Percentiles rank a stretch among this genome's conserved stretches.
These are phyloP conservation scores for Dalbergia oliveri DNA, from an alignment of 306 rosid species.

Conservation along the genomic window DNA sequence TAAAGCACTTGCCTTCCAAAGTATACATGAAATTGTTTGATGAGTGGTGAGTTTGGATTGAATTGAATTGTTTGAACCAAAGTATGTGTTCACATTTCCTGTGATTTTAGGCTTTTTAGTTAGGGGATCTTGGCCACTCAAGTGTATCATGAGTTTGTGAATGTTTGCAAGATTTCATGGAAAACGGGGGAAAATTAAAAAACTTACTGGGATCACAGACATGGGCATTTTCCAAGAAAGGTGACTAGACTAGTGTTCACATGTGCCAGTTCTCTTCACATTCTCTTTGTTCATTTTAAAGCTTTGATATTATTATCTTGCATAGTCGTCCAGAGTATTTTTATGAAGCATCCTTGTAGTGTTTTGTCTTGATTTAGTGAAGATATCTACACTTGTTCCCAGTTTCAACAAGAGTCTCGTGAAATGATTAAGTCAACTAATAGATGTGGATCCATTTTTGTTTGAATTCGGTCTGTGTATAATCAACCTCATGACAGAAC, in stretches of 20 bases:
- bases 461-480: neutral
- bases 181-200: no score
- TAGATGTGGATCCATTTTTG: neutral
- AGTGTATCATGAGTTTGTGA: neutral
- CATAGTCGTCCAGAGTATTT: no score
- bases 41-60: neutral
- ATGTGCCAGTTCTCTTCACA: neutral
- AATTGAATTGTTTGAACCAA: neutral
- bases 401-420: neutral
- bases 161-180: neutral
- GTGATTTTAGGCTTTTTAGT: neutral
- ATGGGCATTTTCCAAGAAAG: no score
- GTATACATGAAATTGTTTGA: neutral
- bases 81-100: neutral
- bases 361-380: neutral
- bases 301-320: neutral
- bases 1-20: neutral
- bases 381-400: neutral
- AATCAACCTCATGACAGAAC: neutral
- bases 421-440: neutral
- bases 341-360: neutral
- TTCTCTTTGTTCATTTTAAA: neutral
- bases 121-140: neutral
- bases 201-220: neutral
- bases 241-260: no score